phyloP scores from a whole-genome alignment of 75 land plant species.

The Cupressus sempervirens region DNA sequence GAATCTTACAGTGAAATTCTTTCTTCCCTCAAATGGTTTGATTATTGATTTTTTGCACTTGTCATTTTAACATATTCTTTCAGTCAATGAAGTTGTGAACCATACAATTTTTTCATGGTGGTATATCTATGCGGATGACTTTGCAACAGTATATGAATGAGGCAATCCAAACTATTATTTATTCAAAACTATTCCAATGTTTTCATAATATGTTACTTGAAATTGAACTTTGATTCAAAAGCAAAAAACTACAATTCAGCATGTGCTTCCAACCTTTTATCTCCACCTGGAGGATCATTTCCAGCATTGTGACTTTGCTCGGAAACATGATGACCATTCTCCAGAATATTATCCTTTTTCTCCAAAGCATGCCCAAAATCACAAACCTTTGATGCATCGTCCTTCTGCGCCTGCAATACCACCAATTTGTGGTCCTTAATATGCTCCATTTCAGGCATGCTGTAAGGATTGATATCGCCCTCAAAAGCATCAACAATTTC shows the following conservation, averaged over 20 bases:
- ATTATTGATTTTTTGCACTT: background rate
- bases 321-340: background rate
- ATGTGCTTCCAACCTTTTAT: conserved; percentile 8
- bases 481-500: background rate
- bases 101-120: background rate
- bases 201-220: background rate
- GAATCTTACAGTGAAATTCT: background rate
- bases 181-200: background rate
- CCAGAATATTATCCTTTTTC: background rate
- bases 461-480: background rate
- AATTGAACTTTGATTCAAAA: background rate
- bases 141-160: background rate
- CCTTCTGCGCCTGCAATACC: background rate
- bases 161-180: background rate
- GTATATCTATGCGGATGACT: background rate
- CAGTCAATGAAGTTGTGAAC: background rate
- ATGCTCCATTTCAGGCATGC: background rate
- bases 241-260: background rate
- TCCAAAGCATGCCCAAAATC: background rate
- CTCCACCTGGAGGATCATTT: background rate
- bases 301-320: background rate
- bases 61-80: background rate
- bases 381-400: background rate
- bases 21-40: background rate
- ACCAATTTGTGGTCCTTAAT: background rate